Percentiles rank a stretch among this genome's conserved stretches.
These are phyloP conservation scores for Fraxinus dipetala DNA, from an alignment of 305 asterid species.

Conservation along the genomic window DNA sequence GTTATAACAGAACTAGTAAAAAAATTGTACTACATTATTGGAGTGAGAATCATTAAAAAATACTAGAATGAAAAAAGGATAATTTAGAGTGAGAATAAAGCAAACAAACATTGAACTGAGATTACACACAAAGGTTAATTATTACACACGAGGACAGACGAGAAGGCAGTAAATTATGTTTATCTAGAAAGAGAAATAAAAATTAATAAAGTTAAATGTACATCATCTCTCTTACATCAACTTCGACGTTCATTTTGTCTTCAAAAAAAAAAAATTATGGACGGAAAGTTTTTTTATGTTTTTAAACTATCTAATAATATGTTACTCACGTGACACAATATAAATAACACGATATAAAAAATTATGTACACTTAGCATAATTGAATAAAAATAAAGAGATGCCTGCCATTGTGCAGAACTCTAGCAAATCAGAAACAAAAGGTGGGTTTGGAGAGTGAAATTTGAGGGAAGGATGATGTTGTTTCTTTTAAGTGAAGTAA, in stretches of 20 bases:
- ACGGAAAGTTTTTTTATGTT: too few relatives aligned
- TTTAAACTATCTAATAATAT: too few relatives aligned
- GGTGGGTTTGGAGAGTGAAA: slow-evolving; percentile 6
- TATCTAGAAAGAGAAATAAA: background rate
- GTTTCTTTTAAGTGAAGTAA: slow-evolving; percentile 35
- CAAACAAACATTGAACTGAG: background rate
- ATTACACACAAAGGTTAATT: background rate
- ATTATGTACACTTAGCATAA: background rate
- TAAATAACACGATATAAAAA: background rate
- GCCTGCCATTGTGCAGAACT: background rate
- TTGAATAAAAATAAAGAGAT: background rate
- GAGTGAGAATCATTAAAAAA: background rate
- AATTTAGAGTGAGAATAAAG: background rate
- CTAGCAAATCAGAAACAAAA: background rate
- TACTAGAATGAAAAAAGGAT: background rate
- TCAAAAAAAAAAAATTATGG: background rate
- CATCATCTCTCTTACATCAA: background rate
- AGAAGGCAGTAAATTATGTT: background rate
- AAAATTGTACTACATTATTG: background rate
- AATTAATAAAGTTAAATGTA: too few relatives aligned
- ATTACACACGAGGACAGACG: background rate
- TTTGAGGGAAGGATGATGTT: slow-evolving; percentile 24
- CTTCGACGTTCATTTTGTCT: background rate
- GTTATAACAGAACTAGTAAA: background rate
- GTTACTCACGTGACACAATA: background rate